Conservation (phyloP, 108 stramenopile species). For the Mediolabrus comicus region DNA sequence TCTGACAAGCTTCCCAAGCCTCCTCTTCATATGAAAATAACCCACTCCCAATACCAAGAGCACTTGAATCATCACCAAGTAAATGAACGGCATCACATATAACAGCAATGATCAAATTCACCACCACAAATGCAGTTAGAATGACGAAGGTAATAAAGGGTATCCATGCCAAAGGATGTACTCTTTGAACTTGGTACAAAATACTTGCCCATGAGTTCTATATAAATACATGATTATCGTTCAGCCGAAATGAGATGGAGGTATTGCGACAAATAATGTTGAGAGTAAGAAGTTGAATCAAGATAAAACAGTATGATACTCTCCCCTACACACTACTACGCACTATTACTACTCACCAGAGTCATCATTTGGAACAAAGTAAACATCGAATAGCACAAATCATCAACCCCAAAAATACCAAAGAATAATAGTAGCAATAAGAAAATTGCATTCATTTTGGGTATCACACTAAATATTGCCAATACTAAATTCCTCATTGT, state of each 20-base stretch:
- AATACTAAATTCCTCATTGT: slow-evolving; percentile 64
- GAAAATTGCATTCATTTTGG: slow-evolving; percentile 63
- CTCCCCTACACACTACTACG: no score
- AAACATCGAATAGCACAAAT: slow-evolving; percentile 52
- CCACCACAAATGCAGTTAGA: slow-evolving; percentile 69
- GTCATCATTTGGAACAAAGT: slow-evolving; percentile 76
- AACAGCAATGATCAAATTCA: slow-evolving; percentile 81
- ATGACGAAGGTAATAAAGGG: slow-evolving; percentile 65
- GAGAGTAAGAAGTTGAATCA: no score
- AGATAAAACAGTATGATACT: no score
- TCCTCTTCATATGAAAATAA: not conserved
- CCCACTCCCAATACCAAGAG: not conserved
- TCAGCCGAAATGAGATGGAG: no score
- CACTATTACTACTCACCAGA: slow-evolving; percentile 33
- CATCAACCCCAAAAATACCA: slow-evolving; percentile 64
- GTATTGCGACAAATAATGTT: no score
- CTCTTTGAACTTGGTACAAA: slow-evolving; percentile 40
- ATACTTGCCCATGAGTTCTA: slow-evolving; percentile 59
- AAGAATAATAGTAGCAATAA: slow-evolving; percentile 59
- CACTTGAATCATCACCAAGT: slow-evolving; percentile 45
- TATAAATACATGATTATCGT: no score
- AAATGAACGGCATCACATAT: slow-evolving; percentile 74
- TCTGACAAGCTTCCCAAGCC: no score
- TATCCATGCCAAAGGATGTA: slow-evolving; percentile 58
- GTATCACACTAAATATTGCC: slow-evolving; percentile 66